phyloP scores from a whole-genome alignment of 345 rosid species.

The Euphorbia peplus region DNA sequence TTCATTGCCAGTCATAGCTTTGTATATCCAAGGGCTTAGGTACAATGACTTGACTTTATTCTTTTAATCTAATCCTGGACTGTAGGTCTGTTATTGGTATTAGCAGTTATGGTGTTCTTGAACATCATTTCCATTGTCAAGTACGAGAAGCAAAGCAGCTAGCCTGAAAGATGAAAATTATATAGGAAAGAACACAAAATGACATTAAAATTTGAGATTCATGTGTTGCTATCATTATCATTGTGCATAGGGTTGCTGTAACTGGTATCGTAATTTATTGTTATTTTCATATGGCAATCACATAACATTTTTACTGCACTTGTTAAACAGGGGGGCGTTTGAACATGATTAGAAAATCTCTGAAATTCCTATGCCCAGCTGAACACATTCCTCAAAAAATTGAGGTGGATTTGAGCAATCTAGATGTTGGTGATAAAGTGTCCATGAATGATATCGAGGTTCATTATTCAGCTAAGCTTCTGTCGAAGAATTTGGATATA shows the following conservation, averaged over 20 bases:
- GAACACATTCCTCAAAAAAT: slow-evolving; percentile 77
- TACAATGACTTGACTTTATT: neutral
- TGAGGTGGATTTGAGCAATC: slow-evolving; percentile 79
- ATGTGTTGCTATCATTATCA: neutral
- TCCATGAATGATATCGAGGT: slow-evolving; percentile 52
- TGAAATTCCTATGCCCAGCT: slow-evolving; percentile 61
- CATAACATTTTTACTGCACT: neutral
- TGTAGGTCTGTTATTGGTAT: neutral
- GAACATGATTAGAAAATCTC: slow-evolving; percentile 41
- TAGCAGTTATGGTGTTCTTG: neutral
- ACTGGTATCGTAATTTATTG: neutral
- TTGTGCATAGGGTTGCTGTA: neutral
- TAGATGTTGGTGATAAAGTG: slow-evolving; percentile 70
- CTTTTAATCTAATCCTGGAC: neutral
- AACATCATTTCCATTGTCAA: no score
- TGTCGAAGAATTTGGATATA: slow-evolving; percentile 64
- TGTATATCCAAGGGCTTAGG: neutral
- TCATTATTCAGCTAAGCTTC: slow-evolving; percentile 69
- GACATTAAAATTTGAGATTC: neutral
- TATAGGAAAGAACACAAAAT: neutral
- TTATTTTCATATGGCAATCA: neutral
- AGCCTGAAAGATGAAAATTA: neutral
- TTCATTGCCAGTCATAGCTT: neutral
- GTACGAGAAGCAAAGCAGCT: neutral
- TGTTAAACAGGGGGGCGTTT: slow-evolving; percentile 61